Base-by-base conservation (phyloP, 108 stramenopile species). In the Fragilariopsis cylindrus region DNA sequence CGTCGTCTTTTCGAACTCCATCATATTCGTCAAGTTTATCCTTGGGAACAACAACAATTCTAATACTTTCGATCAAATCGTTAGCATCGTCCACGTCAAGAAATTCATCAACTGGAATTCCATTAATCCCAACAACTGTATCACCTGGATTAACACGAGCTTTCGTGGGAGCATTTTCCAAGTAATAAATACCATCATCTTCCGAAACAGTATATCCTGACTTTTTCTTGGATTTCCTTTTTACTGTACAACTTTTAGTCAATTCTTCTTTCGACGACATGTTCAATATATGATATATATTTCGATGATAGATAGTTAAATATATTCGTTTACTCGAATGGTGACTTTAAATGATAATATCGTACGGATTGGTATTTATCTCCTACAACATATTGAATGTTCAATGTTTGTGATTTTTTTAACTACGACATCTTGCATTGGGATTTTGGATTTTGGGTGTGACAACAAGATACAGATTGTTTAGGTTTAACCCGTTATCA, bases 181-280 rank as follows among this genome's bases (percentile, higher is more conserved):
- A 43, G 57, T 48, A 62, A 47, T 80, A 80, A 4, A 46, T 70
- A 21, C 52, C 74, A 57, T 71, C 79, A 1, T 77, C 21, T 58
- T 80, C 65, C 30, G 49, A 3, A 15, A 80, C 64, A 6, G 65
- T 50, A 47, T 80, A 80, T 30, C 79, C 74, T 8, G 79, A 80
- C 74, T 80, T 80, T 52, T 80, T 80, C 74, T 80, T 80, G 62
- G 74, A 58, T 54, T 60, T 75, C n/a, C 79, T 48, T 50, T 80
- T 70, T 16, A 80, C 50, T 11, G 58, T 60, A 4, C 70, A 62
- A 12, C 74, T 58, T 15, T 68, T 52, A 47, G 79, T 80, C 44
- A 71, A 70, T 42, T 80, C 74, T 70, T 80, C 40, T 40, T 43
- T 71, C 44, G 74, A 69, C 43, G 68, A 50, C 68, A 76, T 69